Evolutionary conservation across 176 grass and related monocot species (phyloP), one percentile per base, ranked within the genome.

Genomic region (Areca catechu): DNA sequence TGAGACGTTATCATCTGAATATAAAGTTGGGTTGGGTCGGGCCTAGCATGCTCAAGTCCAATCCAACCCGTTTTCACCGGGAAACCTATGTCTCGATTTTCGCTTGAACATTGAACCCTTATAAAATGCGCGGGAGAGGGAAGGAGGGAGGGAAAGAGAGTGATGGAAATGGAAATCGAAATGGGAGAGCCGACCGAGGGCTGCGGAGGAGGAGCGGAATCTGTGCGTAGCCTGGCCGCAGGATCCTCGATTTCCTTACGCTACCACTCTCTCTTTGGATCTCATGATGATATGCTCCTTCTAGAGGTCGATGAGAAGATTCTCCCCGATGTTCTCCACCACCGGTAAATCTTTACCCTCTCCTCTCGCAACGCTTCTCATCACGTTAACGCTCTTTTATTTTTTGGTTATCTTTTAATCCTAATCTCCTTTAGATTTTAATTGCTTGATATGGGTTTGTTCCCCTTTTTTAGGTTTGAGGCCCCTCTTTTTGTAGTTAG

Each of bases 221-320:
- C 69, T 4, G 72, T 91, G 48, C 80, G 88, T 30, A 77, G 63
- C 66, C 71, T 85, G 37, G 57, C 49, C 54, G 47, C 58, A 1
- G 90, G 74, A 4, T 72, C 57, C 47, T 80, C 80, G 54, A 62
- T 88, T 20, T 85, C 75, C n/a, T 16, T 97, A 22, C 80, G 80
- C 20, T 97, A 97, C 80, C 83, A 97, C 75, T 48, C 67, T 2
- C 77, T 69, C 29, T 97, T 91, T 66, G 86, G 83, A 15, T 55
- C 83, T 20, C 86, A 85, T 49, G 60, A 77, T 21, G 83, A 97
- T 56, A 17, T 97, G 61, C 43, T 97, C 59, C 86, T 97, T 76
- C 77, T 97, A 56, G 86, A 97, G 76, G 80, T 74, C 57, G 77
- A 47, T 34, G 93, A 67, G 22, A 77, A 90, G 22, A 57, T 91